A percentile compares a stretch with the other conserved stretches of the same genome.
Evolutionary conservation across 202 grass and related monocot species (phyloP).

Genomic region (Schoenoplectus tabernaemontani): DNA sequence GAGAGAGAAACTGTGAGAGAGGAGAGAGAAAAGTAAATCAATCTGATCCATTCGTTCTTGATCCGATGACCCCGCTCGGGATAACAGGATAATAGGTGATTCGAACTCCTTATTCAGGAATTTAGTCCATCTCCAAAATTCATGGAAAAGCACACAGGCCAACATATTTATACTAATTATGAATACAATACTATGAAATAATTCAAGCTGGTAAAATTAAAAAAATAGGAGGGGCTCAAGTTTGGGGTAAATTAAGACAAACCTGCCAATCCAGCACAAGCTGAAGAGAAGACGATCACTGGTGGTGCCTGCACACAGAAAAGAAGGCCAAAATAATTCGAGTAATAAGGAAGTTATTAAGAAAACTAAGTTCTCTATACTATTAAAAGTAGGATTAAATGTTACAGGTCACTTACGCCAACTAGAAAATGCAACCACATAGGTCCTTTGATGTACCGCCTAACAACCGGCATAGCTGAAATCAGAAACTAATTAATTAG

Average conservation of each 20-base stretch:
- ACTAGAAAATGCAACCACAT: constrained; percentile 98
- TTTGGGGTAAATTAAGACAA: constrained; percentile 10
- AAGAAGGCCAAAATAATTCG: constrained; percentile 9
- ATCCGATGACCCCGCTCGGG: too few species aligned
- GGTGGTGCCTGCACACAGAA: constrained; percentile 55
- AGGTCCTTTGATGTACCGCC: constrained; percentile 56
- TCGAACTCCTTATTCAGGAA: too few species aligned
- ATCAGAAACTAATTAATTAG: constrained; percentile 8
- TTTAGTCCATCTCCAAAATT: background rate
- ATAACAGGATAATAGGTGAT: too few species aligned
- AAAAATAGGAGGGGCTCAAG: background rate
- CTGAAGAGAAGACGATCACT: constrained; percentile 86
- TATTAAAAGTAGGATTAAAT: background rate
- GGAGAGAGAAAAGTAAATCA: too few species aligned
- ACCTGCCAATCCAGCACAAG: constrained; percentile 97
- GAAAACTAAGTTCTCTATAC: background rate
- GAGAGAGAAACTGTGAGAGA: background rate
- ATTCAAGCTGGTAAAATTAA: background rate
- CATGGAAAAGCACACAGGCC: background rate
- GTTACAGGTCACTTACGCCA: constrained; percentile 45
- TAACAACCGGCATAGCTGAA: constrained; percentile 82
- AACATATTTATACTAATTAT: background rate
- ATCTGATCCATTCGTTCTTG: too few species aligned
- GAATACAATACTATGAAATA: background rate
- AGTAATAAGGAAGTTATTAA: background rate